These are phyloP conservation scores for Discostella stelligeroides DNA, from an alignment of 108 stramenopile genomes.

Conservation along the genomic window DNA sequence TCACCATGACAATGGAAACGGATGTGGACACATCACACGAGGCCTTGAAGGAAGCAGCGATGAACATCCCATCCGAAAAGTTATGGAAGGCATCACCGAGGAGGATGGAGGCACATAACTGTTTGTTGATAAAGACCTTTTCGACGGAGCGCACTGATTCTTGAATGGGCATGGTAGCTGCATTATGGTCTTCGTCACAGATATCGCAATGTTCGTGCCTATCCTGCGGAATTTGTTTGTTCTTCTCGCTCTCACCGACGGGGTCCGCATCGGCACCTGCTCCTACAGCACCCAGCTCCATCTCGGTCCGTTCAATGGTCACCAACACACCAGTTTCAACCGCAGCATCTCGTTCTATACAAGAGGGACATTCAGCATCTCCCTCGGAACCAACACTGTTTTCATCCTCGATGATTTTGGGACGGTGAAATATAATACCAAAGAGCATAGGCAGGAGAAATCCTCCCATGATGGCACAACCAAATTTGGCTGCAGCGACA, in stretches of 20 bases:
- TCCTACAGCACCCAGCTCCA: not conserved
- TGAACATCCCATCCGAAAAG: constrained; percentile 86
- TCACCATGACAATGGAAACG: constrained; percentile 56
- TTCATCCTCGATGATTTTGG: constrained; percentile 24
- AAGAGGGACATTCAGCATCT: constrained; percentile 10
- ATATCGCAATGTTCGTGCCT: constrained; percentile 5
- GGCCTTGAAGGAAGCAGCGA: constrained; percentile 70
- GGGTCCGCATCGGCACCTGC: not conserved
- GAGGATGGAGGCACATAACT: constrained; percentile 52
- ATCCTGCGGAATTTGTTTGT: not conserved
- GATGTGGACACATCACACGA: constrained; percentile 53
- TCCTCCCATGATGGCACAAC: constrained; percentile 67
- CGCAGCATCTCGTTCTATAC: constrained; percentile 5
- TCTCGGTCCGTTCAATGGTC: not conserved
- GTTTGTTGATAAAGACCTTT: constrained; percentile 30
- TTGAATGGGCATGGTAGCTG: not conserved
- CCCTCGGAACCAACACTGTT: not conserved
- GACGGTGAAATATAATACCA: constrained; percentile 50
- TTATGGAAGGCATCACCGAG: constrained; percentile 78
- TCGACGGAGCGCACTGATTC: not conserved
- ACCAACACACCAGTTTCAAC: constrained; percentile 19
- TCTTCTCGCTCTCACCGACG: not conserved
- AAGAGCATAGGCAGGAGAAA: constrained; percentile 67
- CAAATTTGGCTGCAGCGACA: constrained; percentile 62
- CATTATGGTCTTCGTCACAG: not conserved